Percentiles rank a stretch among this genome's conserved stretches.
phyloP scores from a whole-genome alignment of 768 basidiomycete species.

The Trametes cingulata region DNA sequence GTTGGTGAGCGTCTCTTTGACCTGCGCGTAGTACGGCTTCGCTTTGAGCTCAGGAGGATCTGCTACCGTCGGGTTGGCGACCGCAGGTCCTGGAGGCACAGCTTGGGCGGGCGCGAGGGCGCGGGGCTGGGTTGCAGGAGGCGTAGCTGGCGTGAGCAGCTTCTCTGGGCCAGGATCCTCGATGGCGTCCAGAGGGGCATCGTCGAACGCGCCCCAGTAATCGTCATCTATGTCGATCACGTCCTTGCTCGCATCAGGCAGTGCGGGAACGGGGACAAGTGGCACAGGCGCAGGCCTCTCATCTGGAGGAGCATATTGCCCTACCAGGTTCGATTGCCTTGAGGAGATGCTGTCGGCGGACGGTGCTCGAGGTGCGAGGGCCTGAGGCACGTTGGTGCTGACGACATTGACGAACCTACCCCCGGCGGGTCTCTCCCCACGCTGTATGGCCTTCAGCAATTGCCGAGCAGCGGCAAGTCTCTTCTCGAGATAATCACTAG shows the following conservation, averaged over 20 bases:
- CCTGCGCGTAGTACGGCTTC: conserved; percentile 27
- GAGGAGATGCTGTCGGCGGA: not conserved
- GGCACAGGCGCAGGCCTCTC: too few species aligned
- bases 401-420: not conserved
- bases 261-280: too few species aligned
- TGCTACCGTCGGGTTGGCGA: not conserved
- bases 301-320: not conserved
- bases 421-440: conserved; percentile 5
- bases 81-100: not conserved
- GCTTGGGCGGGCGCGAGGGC: not conserved
- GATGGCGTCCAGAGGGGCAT: not conserved
- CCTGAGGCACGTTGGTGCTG: not conserved
- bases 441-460: not conserved
- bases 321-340: not conserved
- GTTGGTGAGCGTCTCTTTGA: conserved; percentile 50
- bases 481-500: conserved; percentile 14
- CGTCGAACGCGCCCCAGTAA: conserved; percentile 11
- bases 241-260: not conserved
- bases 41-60: conserved; percentile 6
- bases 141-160: conserved; percentile 1
- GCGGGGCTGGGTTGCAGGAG: conserved; percentile 11
- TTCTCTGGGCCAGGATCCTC: not conserved
- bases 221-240: conserved; percentile 5
- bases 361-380: not conserved
- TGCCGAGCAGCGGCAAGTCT: conserved; percentile 1